These are phyloP conservation scores for Spiraea crenata DNA, from an alignment of 331 rosid species.

Conservation along the genomic window DNA sequence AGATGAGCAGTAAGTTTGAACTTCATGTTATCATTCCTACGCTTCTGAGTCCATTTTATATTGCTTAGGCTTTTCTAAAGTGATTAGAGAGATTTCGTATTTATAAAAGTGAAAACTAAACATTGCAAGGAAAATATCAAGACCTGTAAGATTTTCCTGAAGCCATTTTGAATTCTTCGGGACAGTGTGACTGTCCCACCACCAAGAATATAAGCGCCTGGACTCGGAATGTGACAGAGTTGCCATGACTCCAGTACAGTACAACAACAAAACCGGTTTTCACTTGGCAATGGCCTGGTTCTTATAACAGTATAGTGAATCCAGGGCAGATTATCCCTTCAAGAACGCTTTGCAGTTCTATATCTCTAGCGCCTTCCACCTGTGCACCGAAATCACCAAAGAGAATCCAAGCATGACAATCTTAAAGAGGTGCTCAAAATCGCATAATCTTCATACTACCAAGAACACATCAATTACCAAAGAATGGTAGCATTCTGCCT, in stretches of 20 bases:
- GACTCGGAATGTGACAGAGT: constrained; percentile 69
- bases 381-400: constrained; percentile 32
- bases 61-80: not conserved
- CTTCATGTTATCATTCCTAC: not conserved
- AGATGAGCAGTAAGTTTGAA: not conserved
- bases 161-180: constrained; percentile 99
- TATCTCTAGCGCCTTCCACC: constrained; percentile 34
- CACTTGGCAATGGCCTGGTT: constrained; percentile 44
- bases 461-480: not conserved
- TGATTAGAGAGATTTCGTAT: too few relatives aligned
- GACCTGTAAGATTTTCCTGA: constrained; percentile 94
- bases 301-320: constrained; percentile 37
- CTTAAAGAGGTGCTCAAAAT: constrained; percentile 16
- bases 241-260: constrained; percentile 61
- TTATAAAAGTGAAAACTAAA: too few relatives aligned
- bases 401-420: constrained; percentile 2
- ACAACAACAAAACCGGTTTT: constrained; percentile 44
- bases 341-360: constrained; percentile 21
- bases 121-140: constrained; percentile 16
- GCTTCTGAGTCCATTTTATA: not conserved
- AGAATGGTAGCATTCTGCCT: constrained; percentile 27
- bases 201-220: constrained; percentile 89
- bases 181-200: constrained; percentile 98
- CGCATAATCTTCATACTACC: constrained; percentile 1
- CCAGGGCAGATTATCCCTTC: constrained; percentile 64